phyloP scores from a whole-genome alignment of 345 rosid genomes.

The Carallia pectinifolia region DNA sequence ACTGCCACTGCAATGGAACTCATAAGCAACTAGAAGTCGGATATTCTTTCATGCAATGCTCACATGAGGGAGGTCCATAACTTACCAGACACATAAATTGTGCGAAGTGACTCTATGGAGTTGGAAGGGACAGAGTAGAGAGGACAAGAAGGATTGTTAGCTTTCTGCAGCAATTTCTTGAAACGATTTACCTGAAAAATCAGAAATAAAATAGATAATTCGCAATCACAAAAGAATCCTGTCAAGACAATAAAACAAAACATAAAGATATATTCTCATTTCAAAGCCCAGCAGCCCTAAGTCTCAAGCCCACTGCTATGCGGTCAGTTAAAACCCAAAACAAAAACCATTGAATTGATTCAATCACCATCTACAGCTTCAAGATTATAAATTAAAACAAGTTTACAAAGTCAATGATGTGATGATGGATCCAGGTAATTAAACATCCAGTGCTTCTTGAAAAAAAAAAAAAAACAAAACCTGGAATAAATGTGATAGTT shows the following conservation, averaged over 20 bases:
- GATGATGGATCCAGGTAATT: background rate
- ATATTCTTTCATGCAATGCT: background rate
- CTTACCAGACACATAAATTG: slow-evolving; percentile 62
- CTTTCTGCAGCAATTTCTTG: slow-evolving; percentile 68
- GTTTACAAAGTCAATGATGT: background rate
- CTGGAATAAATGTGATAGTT: too few relatives aligned
- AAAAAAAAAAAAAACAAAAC: too few relatives aligned
- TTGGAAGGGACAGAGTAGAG: slow-evolving; percentile 43
- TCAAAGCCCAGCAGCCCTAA: background rate
- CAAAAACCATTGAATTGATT: background rate
- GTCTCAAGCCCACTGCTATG: background rate
- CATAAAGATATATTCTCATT: background rate
- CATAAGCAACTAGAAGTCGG: background rate
- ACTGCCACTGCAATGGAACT: background rate
- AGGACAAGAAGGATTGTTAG: slow-evolving; percentile 60
- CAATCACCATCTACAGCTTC: background rate
- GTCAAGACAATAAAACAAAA: too few relatives aligned
- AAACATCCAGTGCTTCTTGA: background rate
- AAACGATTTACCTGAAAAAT: slow-evolving; percentile 71
- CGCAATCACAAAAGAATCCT: background rate
- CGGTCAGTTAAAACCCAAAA: background rate
- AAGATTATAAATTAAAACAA: too few relatives aligned
- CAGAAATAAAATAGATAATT: background rate
- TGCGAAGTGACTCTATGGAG: slow-evolving; percentile 49
- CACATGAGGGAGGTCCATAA: slow-evolving; percentile 13